Evolutionary conservation across 2,329 filamentous ascomycete species (phyloP), one percentile per base, ranked within the genome.

Genomic region (Claviceps fusiformis): DNA sequence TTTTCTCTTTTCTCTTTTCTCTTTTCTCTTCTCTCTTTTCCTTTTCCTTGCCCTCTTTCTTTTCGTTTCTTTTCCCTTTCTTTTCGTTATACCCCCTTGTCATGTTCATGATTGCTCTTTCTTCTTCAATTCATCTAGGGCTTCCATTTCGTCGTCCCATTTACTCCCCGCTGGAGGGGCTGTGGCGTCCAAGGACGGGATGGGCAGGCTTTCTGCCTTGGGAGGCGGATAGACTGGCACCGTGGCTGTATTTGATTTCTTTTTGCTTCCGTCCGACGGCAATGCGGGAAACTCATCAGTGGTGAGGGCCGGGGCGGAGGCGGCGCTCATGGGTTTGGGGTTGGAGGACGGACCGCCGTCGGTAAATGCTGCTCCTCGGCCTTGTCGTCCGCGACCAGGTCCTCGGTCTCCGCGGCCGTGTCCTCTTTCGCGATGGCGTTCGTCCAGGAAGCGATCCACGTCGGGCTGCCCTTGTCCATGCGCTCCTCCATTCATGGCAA

Each of bases 101-200:
- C 27, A 17, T 35, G 24, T 29, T 44, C n/a, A 47, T 41, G 27
- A 55, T 43, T 48, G 53, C 8, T 54, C 39, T 1, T 47, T 51
- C 24, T 52, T 47, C 48, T 64, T 66, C n/a, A 58, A 55, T 37
- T 68, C 72, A 31, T 79, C 76, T 13, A 76, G 66, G 5, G 71
- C 75, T 51, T 76, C 76, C 71, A 82, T 77, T 66, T 82, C 79
- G 41, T 82, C 79, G 52, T 77, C 79, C 79, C 79, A 82, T 54
- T 75, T 70, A 11, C 68, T 73, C 9, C 74, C 65, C 1, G 56
- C 56, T 47, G 17, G 71, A 63, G 54, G 71, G 63, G 55, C 62
- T 48, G 67, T 50, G 0, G 63, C 62, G 13, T 11, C 31, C 17
- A 62, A 62, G 0, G 64, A 59, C 10, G 62, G 61, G 5, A 57